These are phyloP conservation scores for Penicillium hesseltinei DNA, from an alignment of 2,329 filamentous ascomycete genomes.

Conservation along the genomic window DNA sequence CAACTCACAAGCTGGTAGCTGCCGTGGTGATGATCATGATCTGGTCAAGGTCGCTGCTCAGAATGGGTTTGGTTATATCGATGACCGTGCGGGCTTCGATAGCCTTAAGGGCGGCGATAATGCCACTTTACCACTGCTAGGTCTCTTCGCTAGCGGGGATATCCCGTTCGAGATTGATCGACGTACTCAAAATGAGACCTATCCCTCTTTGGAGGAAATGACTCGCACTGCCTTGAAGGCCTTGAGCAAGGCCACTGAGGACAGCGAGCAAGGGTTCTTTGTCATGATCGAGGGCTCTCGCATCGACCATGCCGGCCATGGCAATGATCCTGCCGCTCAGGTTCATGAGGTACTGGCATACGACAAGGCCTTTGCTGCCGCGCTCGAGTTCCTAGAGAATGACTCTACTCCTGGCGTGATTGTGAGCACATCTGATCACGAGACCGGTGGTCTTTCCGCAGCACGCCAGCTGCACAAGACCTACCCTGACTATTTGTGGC, in stretches of 20 bases:
- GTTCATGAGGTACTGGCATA: conserved; percentile 94
- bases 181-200: conserved; percentile 70
- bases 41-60: conserved; percentile 70
- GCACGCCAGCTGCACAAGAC: conserved; percentile 64
- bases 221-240: conserved; percentile 75
- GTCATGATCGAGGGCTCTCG: conserved; percentile 97
- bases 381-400: conserved; percentile 78
- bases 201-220: conserved; percentile 92
- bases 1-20: conserved; percentile 77
- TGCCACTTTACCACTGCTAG: conserved; percentile 76
- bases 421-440: conserved; percentile 90
- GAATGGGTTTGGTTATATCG: conserved; percentile 77
- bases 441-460: conserved; percentile 83
- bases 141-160: conserved; percentile 77
- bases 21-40: conserved; percentile 74
- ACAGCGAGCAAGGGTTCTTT: conserved; percentile 92
- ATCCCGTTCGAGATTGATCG: conserved; percentile 95
- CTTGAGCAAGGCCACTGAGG: conserved; percentile 74
- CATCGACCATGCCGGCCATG: conserved; percentile 91
- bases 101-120: conserved; percentile 64
- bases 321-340: conserved; percentile 79
- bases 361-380: conserved; percentile 78
- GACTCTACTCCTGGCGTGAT: conserved; percentile 72
- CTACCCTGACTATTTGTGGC: conserved; percentile 68
- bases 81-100: conserved; percentile 73